Base-by-base conservation (phyloP, 2,329 filamentous ascomycete genomes). In the Trichoderma aggressivum region DNA sequence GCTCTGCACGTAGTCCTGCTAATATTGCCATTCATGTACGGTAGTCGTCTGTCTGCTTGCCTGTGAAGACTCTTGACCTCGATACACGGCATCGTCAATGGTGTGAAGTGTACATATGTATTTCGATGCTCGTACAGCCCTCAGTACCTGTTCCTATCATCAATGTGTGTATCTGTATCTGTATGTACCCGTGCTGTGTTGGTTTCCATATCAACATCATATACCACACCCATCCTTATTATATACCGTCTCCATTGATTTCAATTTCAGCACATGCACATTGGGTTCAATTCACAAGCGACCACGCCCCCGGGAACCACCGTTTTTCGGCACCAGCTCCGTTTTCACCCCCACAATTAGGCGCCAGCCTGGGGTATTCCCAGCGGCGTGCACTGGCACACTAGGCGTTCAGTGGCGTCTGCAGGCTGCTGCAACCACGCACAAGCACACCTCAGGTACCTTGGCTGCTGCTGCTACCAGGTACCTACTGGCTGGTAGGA, bases 301-400 rank as follows among this genome's bases (percentile, higher is more conserved):
- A 62, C 67, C 60, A 26, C 26, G 50, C 32, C 68, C 32, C 68
- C 28, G 47, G 43, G 59, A 21, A 50, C 60, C 56, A 32, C 50
- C 59, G 43, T 56, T 64, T 70, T 65, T 61, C 39, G 43, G 43
- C n/a, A 32, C 60, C 68, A 56, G 50, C 47, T 47, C 53, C 68
- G 60, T 64, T 63, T 64, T 43, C 14, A 6, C 32, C 59, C 68
- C 68, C 60, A 65, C 53, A 70, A 60, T 59, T 50, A 70, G 60
- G 68, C 68, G 68, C 68, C 68, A 58, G 60, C 50, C 61, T 55
- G 68, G 59, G 68, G 61, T 70, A 70, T 50, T 21, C 7, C 34
- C 24, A 59, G 34, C 68, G 60, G 36, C 36, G 68, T 70, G 58
- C 47, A 70, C 50, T 62, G 56, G 67, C 36, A 47, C 34, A 26